Conservation (phyloP, 2,329 filamentous ascomycete species). For the Colletotrichum brevisporum region DNA sequence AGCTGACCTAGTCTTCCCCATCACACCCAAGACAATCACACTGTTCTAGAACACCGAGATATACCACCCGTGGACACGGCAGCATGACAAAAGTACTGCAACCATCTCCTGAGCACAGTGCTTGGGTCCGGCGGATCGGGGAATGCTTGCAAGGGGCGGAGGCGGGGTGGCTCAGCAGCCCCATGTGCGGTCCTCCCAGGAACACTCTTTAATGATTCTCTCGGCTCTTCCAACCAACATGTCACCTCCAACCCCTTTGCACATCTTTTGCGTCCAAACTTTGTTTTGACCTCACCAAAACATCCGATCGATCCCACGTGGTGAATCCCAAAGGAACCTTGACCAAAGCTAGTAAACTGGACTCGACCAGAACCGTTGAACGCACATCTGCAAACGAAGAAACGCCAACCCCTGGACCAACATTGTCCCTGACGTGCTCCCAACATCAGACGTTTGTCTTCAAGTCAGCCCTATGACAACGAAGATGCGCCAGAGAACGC, state of each 20-base stretch:
- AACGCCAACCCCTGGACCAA: background rate
- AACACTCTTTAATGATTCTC: conserved; percentile 19
- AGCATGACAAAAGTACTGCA: too few species aligned
- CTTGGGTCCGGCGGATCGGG: too few species aligned
- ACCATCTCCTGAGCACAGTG: too few species aligned
- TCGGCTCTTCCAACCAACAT: conserved; percentile 2
- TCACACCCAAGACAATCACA: too few species aligned
- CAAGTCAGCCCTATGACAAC: background rate
- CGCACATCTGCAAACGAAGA: background rate
- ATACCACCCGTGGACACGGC: too few species aligned
- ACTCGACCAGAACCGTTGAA: too few species aligned
- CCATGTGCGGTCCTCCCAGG: conserved; percentile 7
- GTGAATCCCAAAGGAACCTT: too few species aligned
- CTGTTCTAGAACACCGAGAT: too few species aligned
- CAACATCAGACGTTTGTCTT: background rate
- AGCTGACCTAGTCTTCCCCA: too few species aligned
- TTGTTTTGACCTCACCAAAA: background rate
- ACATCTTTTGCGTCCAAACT: background rate
- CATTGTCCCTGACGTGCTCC: too few species aligned
- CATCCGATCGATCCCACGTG: too few species aligned
- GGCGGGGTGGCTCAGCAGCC: conserved; percentile 11
- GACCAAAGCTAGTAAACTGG: too few species aligned
- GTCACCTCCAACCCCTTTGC: background rate
- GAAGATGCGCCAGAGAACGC: conserved; percentile 26
- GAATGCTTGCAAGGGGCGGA: background rate